phyloP scores from a whole-genome alignment of 257 asterid genomes.

The Nemophila menziesii region DNA sequence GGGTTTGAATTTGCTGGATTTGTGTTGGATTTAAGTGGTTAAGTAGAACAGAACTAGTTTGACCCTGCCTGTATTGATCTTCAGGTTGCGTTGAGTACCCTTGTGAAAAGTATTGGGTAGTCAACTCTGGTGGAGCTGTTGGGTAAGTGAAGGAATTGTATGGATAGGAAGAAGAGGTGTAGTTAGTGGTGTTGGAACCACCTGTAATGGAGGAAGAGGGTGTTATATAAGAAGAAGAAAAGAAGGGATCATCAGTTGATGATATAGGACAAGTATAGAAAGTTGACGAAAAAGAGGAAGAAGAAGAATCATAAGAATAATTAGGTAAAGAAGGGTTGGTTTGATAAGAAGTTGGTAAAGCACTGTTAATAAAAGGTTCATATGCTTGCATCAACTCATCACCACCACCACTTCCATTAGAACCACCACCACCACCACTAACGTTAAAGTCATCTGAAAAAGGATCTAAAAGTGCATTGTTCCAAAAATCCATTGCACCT shows the following conservation, averaged over 20 bases:
- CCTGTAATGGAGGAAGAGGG: slow-evolving; percentile 1
- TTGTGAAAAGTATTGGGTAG: slow-evolving; percentile 7
- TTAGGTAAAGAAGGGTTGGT: slow-evolving; percentile 3
- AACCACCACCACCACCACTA: slow-evolving; percentile 40
- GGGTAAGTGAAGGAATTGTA: slow-evolving; percentile 19
- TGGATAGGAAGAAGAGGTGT: slow-evolving; percentile 19
- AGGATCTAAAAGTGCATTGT: slow-evolving; percentile 33
- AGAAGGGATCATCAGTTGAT: neutral
- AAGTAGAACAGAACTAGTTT: slow-evolving; percentile 26
- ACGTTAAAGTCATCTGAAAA: slow-evolving; percentile 20
- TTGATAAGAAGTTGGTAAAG: slow-evolving; percentile 21
- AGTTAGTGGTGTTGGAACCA: neutral
- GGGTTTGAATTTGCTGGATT: slow-evolving; percentile 53
- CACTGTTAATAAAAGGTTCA: slow-evolving; percentile 87
- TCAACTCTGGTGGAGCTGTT: slow-evolving; percentile 13
- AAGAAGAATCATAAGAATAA: neutral
- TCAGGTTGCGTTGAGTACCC: slow-evolving; percentile 6
- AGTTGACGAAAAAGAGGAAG: neutral
- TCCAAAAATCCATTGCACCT: slow-evolving; percentile 69
- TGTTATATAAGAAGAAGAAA: neutral
- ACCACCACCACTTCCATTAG: slow-evolving; percentile 25
- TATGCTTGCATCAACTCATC: slow-evolving; percentile 91
- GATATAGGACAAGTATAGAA: slow-evolving; percentile 5
- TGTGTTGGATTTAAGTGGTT: slow-evolving; percentile 32
- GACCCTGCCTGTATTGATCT: slow-evolving; percentile 21